Evolutionary conservation across 1,284 basidiomycete genomes (phyloP).

Genomic region (Exobasidium rhododendri): DNA sequence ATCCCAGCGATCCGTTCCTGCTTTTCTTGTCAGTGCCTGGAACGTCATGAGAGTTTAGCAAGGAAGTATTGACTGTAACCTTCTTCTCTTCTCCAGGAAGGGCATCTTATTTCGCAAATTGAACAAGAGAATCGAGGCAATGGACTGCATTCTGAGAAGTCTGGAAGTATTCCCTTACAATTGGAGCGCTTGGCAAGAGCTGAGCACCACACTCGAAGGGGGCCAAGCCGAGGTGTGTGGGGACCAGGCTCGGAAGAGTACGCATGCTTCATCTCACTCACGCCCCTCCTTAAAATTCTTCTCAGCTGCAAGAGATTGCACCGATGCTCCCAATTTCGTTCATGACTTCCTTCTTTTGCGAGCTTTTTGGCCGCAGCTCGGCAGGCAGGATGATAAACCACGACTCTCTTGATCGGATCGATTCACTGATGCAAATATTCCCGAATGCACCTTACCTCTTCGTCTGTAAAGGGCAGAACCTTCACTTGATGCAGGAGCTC

Average conservation of each 20-base stretch:
- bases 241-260: background rate
- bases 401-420: slow-evolving; percentile 36
- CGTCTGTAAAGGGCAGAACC: slow-evolving; percentile 51
- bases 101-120: slow-evolving; percentile 50
- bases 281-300: background rate
- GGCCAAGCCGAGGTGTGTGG: slow-evolving; percentile 15
- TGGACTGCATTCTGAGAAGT: slow-evolving; percentile 74
- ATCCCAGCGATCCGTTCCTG: slow-evolving; percentile 38
- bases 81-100: too few relatives aligned
- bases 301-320: slow-evolving; percentile 52
- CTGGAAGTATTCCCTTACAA: slow-evolving; percentile 85
- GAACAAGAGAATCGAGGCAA: slow-evolving; percentile 64
- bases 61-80: background rate
- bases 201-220: slow-evolving; percentile 43
- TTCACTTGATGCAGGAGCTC: slow-evolving; percentile 32
- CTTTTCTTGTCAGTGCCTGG: slow-evolving; percentile 41
- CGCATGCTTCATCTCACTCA: background rate
- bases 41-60: background rate
- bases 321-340: slow-evolving; percentile 70
- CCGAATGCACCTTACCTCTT: slow-evolving; percentile 80
- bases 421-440: slow-evolving; percentile 70
- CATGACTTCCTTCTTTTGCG: slow-evolving; percentile 76
- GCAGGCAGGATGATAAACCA: slow-evolving; percentile 53
- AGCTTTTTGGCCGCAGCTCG: slow-evolving; percentile 84
- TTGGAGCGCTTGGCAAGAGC: slow-evolving; percentile 78